phyloP scores from a whole-genome alignment of 2,329 filamentous ascomycete species.

The Botryotinia narcissicola region DNA sequence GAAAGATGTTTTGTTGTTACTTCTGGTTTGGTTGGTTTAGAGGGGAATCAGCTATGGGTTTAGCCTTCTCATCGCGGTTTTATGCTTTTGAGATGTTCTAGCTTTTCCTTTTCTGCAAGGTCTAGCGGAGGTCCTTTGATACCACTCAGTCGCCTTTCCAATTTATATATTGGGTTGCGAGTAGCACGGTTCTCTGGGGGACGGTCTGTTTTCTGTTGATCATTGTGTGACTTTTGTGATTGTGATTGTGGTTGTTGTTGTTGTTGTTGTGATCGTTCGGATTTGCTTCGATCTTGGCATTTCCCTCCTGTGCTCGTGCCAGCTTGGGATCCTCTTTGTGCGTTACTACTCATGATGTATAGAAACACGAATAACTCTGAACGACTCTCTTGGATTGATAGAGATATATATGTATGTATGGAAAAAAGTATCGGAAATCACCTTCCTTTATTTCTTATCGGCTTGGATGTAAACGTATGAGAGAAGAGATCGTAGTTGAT shows the following conservation, averaged over 20 bases:
- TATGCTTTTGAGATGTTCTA: not conserved
- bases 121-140: rapidly evolving
- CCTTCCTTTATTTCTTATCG: not conserved
- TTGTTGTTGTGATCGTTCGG: too few species aligned
- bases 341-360: not conserved
- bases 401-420: not conserved
- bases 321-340: not conserved
- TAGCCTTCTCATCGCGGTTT: not conserved
- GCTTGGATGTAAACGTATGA: not conserved
- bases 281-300: not conserved
- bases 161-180: too few species aligned
- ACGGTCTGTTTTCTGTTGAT: too few species aligned
- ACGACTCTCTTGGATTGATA: not conserved
- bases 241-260: too few species aligned
- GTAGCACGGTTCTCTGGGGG: too few species aligned
- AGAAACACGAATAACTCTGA: not conserved
- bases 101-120: too few species aligned
- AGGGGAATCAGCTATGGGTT: not conserved
- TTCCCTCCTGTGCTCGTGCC: too few species aligned
- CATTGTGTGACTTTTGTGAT: too few species aligned
- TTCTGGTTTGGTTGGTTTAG: not conserved
- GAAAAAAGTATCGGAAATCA: not conserved
- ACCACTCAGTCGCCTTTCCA: rapidly evolving
- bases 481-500: not conserved
- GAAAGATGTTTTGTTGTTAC: not conserved